These are phyloP conservation scores for Aspergillus eucalypticola DNA, from an alignment of 2,329 filamentous ascomycete genomes.

Conservation along the genomic window DNA sequence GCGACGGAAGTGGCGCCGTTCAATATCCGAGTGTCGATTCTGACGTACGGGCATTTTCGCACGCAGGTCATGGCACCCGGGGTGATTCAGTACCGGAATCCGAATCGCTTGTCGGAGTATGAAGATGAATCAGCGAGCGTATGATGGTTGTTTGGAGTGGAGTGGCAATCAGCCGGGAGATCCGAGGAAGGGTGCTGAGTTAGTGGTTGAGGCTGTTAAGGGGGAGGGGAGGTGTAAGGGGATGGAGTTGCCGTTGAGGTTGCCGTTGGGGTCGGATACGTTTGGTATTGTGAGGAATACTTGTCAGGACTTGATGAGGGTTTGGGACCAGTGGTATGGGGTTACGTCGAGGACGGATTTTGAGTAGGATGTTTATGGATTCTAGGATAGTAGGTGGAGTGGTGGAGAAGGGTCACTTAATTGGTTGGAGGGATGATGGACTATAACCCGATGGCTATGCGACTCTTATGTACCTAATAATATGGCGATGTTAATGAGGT, in stretches of 20 bases:
- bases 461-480: too few relatives aligned
- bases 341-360: background rate
- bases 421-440: too few relatives aligned
- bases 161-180: conserved; percentile 18
- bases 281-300: conserved; percentile 10
- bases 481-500: too few relatives aligned
- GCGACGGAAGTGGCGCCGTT: conserved; percentile 20
- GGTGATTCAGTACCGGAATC: background rate
- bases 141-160: background rate
- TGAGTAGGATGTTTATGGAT: background rate
- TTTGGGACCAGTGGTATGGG: background rate
- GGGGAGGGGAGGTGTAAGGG: conserved; percentile 13
- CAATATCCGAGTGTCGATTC: conserved; percentile 40
- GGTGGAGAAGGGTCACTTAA: too few relatives aligned
- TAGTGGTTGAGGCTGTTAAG: conserved; percentile 17
- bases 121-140: conserved; percentile 2
- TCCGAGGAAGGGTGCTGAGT: conserved; percentile 10
- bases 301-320: conserved; percentile 1
- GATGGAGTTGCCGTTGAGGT: conserved; percentile 11
- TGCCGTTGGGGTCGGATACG: conserved; percentile 15
- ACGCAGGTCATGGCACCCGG: conserved; percentile 49
- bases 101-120: conserved; percentile 12
- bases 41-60: conserved; percentile 58
- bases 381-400: too few relatives aligned
- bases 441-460: too few relatives aligned